phyloP scores from a whole-genome alignment of 2,329 filamentous ascomycete species.

The Sordariomycetes sp. region DNA sequence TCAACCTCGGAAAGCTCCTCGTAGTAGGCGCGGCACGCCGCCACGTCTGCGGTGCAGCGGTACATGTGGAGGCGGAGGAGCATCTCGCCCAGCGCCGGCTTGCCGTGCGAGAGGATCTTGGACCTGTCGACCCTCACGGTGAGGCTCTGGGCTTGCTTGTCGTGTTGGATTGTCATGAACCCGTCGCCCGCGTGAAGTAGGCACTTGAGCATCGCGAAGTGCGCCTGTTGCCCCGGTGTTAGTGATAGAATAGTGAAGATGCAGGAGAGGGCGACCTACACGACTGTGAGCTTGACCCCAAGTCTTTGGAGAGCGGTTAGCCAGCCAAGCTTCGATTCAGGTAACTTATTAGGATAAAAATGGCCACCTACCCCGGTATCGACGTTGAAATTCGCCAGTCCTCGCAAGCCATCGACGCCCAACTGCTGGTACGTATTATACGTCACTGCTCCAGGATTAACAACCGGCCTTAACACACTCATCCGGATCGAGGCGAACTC shows the following conservation, averaged over 20 bases:
- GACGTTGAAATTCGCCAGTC: constrained; percentile 24
- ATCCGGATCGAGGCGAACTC: constrained; percentile 7
- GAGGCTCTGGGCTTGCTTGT: constrained; percentile 31
- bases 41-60: constrained; percentile 49
- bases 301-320: neutral
- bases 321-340: neutral
- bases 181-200: constrained; percentile 42
- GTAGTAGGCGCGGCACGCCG: constrained; percentile 42
- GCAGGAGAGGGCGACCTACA: constrained; percentile 11
- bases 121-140: constrained; percentile 43
- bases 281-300: constrained; percentile 32
- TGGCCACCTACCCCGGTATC: constrained; percentile 16
- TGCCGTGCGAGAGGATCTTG: constrained; percentile 44
- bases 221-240: constrained; percentile 22
- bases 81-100: constrained; percentile 46
- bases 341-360: neutral
- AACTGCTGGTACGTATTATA: constrained; percentile 30
- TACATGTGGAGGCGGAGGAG: constrained; percentile 50
- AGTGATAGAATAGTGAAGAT: neutral
- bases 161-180: constrained; percentile 38
- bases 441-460: constrained; percentile 16
- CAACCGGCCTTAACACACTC: neutral
- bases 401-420: constrained; percentile 27
- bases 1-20: constrained; percentile 46
- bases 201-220: constrained; percentile 51